Base-by-base conservation (phyloP, 495 filamentous ascomycete genomes). In the Aspergillus sclerotioniger region DNA sequence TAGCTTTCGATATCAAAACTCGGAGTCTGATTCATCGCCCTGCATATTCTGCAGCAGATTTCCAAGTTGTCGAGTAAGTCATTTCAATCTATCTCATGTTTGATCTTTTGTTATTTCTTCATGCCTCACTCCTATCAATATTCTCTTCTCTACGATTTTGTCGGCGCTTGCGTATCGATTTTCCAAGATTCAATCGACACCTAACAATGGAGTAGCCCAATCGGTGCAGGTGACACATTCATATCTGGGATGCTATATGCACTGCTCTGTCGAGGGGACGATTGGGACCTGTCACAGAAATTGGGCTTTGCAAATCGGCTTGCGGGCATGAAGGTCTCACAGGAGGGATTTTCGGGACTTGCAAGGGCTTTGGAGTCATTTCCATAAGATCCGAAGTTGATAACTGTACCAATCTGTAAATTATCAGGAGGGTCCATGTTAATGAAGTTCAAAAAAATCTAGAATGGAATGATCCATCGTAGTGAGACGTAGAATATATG, bases 171-270 rank as follows among this genome's bases (percentile, higher is more conserved):
- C 25, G 5, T 25, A 25, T 25, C 25, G 25, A 5, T 25, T 5
- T 25, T 25, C 25, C 25, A 25, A 25, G 25, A 25, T 25, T 25
- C 25, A 25, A 25, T 25, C 25, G 5, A 25, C 5, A 25, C 46
- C 3, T 71, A 41, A 76, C 37, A 17, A 6, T 12, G 32, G 5
- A 15, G 44, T 20, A 90, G 86, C 62, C 80, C 86, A 9, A 80
- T 89, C 49, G 87, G 87, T 45, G 88, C 88, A 56, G 88, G 87
- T 62, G 87, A 91, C 65, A 90, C 87, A 1, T 90, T 91, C 61
- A 84, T 88, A 58, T 87, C 87, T 8, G 88, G 86, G 21, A 83
- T 90, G 67, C 68, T 90, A 43, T 90, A 84, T 66, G 80, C 77
- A 17, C 63, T 88, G 60, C 70, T 79, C 46, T 81, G 74, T 60